Evolutionary conservation across 108 stramenopile species (phyloP).

Genomic region (Skeletonema menzelii): DNA sequence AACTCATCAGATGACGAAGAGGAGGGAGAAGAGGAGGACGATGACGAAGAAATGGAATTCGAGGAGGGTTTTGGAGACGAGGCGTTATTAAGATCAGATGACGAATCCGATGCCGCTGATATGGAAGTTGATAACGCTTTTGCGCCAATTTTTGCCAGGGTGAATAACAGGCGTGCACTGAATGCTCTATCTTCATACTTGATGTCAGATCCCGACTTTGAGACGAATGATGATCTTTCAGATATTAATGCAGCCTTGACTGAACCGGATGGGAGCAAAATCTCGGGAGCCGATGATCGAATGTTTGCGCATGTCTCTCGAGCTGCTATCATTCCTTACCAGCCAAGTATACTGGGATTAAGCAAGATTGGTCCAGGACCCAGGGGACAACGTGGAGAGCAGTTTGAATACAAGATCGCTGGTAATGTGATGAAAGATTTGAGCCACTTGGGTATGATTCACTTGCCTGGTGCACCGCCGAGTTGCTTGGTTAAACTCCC

Average conservation of each 20-base stretch:
- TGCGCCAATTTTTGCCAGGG: constrained; percentile 7
- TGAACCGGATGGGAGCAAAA: constrained; percentile 40
- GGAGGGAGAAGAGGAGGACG: constrained; percentile 56
- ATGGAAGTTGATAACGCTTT: constrained; percentile 44
- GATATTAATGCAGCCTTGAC: constrained; percentile 33
- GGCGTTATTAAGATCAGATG: constrained; percentile 20
- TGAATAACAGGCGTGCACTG: neutral
- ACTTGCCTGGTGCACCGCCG: constrained; percentile 48
- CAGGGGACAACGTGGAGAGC: constrained; percentile 47
- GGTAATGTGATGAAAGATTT: constrained; percentile 76
- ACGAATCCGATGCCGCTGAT: constrained; percentile 42
- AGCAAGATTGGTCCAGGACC: constrained; percentile 68
- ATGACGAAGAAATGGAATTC: constrained; percentile 67
- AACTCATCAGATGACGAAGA: constrained; percentile 45
- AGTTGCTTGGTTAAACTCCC: constrained; percentile 83
- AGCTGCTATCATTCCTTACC: constrained; percentile 78
- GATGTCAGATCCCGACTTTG: constrained; percentile 2
- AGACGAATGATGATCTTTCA: constrained; percentile 45
- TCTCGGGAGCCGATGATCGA: constrained; percentile 28
- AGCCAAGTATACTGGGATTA: constrained; percentile 72
- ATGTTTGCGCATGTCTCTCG: constrained; percentile 72
- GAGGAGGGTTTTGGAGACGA: constrained; percentile 18
- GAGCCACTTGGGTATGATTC: constrained; percentile 81
- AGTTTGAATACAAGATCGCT: constrained; percentile 67
- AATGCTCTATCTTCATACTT: neutral